Base-by-base conservation (phyloP, 306 rosid species). In the Quercus dentata region DNA sequence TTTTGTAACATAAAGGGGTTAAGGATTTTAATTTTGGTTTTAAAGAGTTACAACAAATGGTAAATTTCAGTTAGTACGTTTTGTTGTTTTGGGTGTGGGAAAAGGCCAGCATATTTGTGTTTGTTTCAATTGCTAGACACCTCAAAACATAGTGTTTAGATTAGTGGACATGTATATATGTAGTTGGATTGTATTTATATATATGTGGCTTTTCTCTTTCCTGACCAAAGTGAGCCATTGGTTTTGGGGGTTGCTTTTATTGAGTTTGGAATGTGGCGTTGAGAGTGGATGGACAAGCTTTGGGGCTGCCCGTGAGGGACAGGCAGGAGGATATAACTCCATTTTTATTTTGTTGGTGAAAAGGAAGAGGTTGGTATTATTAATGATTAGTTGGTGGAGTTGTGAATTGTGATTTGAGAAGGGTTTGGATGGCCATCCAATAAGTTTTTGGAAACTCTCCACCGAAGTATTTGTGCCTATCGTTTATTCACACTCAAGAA, bases 61-160 rank as follows among this genome's bases (percentile, higher is more conserved):
- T 30, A 65, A 20, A 38, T 2, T 33, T n/a, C 17, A 61, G 78
- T 78, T n/a, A 79, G 73, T 12, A 63, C 54, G 52, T 8, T 15
- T 46, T 56, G 9, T 59, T 27, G 17, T 78, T 58, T 70, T 20
- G 65, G 21, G 56, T 19, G 57, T 27, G 19, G 8, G 46, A 65
- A 38, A 69, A 83, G 77, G 83, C 80, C 86, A 69, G 83, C 86
- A 59, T 62, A 4, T 10, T 14, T 58, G 19, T 56, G 81, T 72
- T n/a, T 65, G 57, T 67, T 74, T 78, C 56, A 17, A 1, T 25
- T 51, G 59, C 38, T 19, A 41, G 78, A 73, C 21, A 61, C 54
- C 15, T 6, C 44, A 41, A 28, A 41, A 21, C 28, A 0, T 7
- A 55, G 74, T 15, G 56, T 14, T 18, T 35, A 27, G 80, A n/a